phyloP scores from a whole-genome alignment of 2,329 filamentous ascomycete genomes.

The Fusarium ramigenum region DNA sequence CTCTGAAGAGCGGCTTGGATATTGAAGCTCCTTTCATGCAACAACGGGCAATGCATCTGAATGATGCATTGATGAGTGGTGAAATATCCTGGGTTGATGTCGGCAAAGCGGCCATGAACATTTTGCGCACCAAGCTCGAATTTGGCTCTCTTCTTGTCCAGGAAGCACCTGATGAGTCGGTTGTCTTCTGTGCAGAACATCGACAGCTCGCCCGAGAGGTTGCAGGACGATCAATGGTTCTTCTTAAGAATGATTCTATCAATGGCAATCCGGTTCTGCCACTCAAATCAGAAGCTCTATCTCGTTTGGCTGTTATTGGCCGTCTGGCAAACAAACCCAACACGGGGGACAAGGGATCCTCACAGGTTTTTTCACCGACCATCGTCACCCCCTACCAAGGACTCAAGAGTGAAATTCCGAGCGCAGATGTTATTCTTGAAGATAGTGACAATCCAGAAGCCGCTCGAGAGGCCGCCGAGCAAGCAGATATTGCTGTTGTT shows the following conservation, averaged over 20 bases:
- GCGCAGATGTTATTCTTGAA: background rate
- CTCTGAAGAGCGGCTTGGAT: conserved; percentile 32
- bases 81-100: conserved; percentile 1
- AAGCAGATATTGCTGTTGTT: conserved; percentile 23
- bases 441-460: background rate
- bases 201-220: conserved; percentile 22
- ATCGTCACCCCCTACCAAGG: conserved; percentile 22
- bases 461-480: background rate
- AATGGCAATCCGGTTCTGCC: background rate
- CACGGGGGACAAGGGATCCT: conserved; percentile 35
- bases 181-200: conserved; percentile 34
- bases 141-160: background rate
- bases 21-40: conserved; percentile 35
- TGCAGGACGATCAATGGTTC: conserved; percentile 28
- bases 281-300: background rate
- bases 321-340: conserved; percentile 23
- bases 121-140: conserved; percentile 17
- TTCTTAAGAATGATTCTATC: conserved; percentile 29
- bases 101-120: background rate
- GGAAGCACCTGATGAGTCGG: background rate
- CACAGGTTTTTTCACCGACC: conserved; percentile 13
- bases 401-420: background rate
- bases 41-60: background rate
- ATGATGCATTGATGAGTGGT: background rate
- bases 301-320: conserved; percentile 27